Base-by-base conservation (phyloP, 1,284 basidiomycete genomes). In the Heterobasidion irregulare region DNA sequence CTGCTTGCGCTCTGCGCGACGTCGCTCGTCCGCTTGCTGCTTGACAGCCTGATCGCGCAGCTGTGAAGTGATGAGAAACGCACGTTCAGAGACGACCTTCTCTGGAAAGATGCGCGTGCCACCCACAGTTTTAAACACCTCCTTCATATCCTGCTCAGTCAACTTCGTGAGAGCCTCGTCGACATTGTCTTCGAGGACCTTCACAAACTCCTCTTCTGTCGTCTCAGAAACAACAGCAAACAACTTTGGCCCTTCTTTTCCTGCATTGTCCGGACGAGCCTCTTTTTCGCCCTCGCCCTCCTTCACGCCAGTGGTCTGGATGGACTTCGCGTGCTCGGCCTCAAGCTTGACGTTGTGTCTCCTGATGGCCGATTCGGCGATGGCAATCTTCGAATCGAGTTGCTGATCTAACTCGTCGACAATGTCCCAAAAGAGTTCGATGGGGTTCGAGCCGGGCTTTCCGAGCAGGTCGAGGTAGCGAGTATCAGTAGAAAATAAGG, bases 361-460 rank as follows among this genome's bases (percentile, higher is more conserved):
- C 57, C 75, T 75, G 59, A 92, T 75, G 2, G 79, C 81, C 41
- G 75, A 78, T 59, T 89, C 83, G 0, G 86, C 80, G 9, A 78
- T 59, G 8, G 73, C 75, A 26, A 91, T 84, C 63, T 90, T 89
- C 26, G 78, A 77, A 59, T 96, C 94, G 10, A 97, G 79, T 61
- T 86, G 80, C 64, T 93, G 86, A 63, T 94, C 92, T 3, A 98
- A 77, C 44, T 78, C 79, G 70, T 99, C 96, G 45, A 98, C 86
- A 5, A 81, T 68, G 68, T 99, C 96, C 92, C 93, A 98, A 72
- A 98, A 99, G 9, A 99, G 79, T 61, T 99, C 96, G 45, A 99
- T 77, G 1, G 96, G 94, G 59, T 89, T 93, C 2, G 92, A 96
- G 13, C 97, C 97, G 4, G 92, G 89, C 65, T 90, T 89, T 1